Conservation (phyloP, 805 yeast species). For the Pichia cabralensis region DNA sequence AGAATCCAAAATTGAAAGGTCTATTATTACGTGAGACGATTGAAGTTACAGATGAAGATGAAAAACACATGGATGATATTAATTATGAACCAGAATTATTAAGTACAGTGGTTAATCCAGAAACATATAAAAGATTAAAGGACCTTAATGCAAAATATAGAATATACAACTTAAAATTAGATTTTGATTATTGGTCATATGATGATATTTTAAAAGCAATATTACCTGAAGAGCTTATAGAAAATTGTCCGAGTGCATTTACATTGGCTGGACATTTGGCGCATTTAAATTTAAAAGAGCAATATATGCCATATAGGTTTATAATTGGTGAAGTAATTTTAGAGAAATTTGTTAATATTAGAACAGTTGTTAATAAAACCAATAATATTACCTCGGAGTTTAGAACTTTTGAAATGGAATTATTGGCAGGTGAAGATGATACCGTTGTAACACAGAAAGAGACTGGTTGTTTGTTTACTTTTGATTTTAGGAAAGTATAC, state of each 20-base stretch:
- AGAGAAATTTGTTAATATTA: conserved; percentile 74
- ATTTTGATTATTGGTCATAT: conserved; percentile 76
- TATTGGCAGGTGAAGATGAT: conserved; percentile 76
- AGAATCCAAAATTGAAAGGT: conserved; percentile 35
- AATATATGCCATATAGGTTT: conserved; percentile 70
- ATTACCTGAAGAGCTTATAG: conserved; percentile 58
- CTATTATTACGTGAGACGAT: conserved; percentile 52
- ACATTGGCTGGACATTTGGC: conserved; percentile 95
- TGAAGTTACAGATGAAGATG: conserved; percentile 28
- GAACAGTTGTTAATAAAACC: conserved; percentile 86
- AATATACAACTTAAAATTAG: conserved; percentile 48
- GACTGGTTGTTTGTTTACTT: conserved; percentile 72
- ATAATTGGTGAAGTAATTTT: conserved; percentile 84
- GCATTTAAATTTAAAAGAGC: conserved; percentile 76
- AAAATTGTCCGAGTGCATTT: conserved; percentile 81
- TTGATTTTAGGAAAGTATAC: conserved; percentile 89
- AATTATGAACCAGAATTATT: conserved; percentile 9
- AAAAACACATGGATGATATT: neutral
- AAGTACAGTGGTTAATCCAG: conserved; percentile 32
- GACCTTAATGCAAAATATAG: conserved; percentile 37
- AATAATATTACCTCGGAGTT: conserved; percentile 80
- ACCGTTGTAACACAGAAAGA: conserved; percentile 80
- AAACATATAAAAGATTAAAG: conserved; percentile 25
- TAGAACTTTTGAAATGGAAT: conserved; percentile 89
- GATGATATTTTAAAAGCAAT: conserved; percentile 78